Conservation (phyloP, 495 filamentous ascomycete genomes). For the Aspergillus indologenus region DNA sequence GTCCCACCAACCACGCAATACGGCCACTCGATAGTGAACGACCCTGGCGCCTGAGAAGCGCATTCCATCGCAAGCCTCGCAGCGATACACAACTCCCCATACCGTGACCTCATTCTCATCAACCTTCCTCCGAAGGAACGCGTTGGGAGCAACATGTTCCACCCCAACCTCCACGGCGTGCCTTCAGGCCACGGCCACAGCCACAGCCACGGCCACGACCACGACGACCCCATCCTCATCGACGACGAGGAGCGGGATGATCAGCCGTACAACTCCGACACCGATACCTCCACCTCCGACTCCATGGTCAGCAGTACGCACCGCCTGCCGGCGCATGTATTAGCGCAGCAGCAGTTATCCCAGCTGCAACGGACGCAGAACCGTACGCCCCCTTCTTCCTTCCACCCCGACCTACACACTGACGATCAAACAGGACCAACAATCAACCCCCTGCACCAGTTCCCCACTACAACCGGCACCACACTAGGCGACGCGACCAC, state of each 20-base stretch:
- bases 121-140: too few relatives aligned
- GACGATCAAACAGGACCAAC: too few relatives aligned
- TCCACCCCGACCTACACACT: too few relatives aligned
- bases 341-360: neutral
- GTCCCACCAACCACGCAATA: too few relatives aligned
- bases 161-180: constrained; percentile 4
- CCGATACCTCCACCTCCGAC: neutral
- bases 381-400: neutral
- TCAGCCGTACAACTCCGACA: neutral
- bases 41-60: too few relatives aligned
- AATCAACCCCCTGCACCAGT: too few relatives aligned
- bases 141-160: constrained; percentile 1
- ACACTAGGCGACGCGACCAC: constrained; percentile 12
- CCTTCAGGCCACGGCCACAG: too few relatives aligned
- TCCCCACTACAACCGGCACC: constrained; percentile 10
- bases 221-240: constrained; percentile 14
- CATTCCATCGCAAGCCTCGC: too few relatives aligned
- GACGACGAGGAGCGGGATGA: constrained; percentile 21
- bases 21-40: too few relatives aligned
- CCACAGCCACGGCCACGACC: constrained; percentile 7
- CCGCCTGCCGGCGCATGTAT: neutral
- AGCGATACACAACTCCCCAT: too few relatives aligned
- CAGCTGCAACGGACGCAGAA: neutral
- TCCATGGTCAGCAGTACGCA: neutral
- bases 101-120: too few relatives aligned